Conservation (phyloP, 176 grass and related monocot species). For the Chloris gayana region DNA sequence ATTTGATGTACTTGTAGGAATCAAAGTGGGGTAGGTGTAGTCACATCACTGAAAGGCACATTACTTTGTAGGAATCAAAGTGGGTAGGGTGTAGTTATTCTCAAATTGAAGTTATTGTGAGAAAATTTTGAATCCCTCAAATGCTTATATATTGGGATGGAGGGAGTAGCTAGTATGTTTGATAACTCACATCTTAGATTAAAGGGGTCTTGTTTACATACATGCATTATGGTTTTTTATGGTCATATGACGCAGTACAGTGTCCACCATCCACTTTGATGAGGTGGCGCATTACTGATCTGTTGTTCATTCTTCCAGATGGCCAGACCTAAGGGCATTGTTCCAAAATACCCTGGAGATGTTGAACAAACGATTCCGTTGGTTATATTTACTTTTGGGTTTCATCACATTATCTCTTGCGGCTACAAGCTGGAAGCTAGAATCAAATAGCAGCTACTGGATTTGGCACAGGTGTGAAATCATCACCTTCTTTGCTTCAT, state of each 20-base stretch:
- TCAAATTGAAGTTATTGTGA: too few relatives aligned
- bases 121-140: too few relatives aligned
- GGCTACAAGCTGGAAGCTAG: slow-evolving; percentile 84
- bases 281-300: slow-evolving; percentile 32
- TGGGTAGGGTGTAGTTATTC: too few relatives aligned
- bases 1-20: too few relatives aligned
- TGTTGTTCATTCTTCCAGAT: slow-evolving; percentile 54
- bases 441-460: slow-evolving; percentile 86
- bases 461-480: slow-evolving; percentile 91
- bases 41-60: too few relatives aligned
- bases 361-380: slow-evolving; percentile 77
- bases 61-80: too few relatives aligned
- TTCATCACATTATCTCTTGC: slow-evolving; percentile 76
- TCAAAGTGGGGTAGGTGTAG: too few relatives aligned
- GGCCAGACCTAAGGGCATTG: slow-evolving; percentile 55
- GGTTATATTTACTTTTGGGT: slow-evolving; percentile 77
- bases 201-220: slow-evolving; percentile 16
- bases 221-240: slow-evolving; percentile 2
- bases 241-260: neutral
- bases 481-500: slow-evolving; percentile 33
- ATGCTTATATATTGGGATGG: too few relatives aligned
- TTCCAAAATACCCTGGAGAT: slow-evolving; percentile 62
- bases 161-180: slow-evolving; percentile 2
- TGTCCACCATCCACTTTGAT: slow-evolving; percentile 21
- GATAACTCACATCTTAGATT: neutral